Base-by-base conservation (phyloP, 768 basidiomycete genomes). In the Pulveroboletus sp. region DNA sequence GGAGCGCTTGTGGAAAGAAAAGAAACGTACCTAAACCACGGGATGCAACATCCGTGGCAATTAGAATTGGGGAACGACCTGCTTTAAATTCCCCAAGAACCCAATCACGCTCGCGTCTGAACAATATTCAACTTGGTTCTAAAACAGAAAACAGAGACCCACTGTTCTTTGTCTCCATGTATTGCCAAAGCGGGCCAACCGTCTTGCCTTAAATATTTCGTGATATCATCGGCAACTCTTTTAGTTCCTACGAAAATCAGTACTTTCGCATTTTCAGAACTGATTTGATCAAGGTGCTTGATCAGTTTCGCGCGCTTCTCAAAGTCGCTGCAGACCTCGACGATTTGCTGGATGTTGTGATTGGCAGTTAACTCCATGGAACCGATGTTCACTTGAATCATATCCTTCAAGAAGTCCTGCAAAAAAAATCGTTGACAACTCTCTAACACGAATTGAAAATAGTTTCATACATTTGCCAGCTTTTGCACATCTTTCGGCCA, bases 401-500 rank as follows among this genome's bases (percentile, higher is more conserved):
- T 92, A 69, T 98, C 95, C 58, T 84, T 80, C 58, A 97, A 72
- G 77, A 98, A 99, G 71, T 98, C 97, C 89, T 92, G 24, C 20
- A 43, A 45, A 40, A 2, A 27, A 32, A 45, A n/a, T 39, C 45
- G 49, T 49, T 43, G 17, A 48, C 6, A 27, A n/a, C n/a, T n/a
- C n/a, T 0, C 5, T 12, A n/a, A 42, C n/a, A 24, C 21, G 3
- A 24, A n/a, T 38, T 16, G 3, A 27, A 43, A 20, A 17, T 2
- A 12, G 51, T 14, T 11, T 64, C 72, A 43, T 59, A 91, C 90
- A 65, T 84, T 89, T 16, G 97, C 97, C 53, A 99, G 81, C 62
- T 94, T 92, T 72, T 99, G 97, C 4, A 99, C 97, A 62, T 99
- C 97, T 72, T 97, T 98, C 13, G 97, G 97, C 97, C 97, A 99